phyloP scores from a whole-genome alignment of 2,329 filamentous ascomycete species.

The Penicillium sp. region DNA sequence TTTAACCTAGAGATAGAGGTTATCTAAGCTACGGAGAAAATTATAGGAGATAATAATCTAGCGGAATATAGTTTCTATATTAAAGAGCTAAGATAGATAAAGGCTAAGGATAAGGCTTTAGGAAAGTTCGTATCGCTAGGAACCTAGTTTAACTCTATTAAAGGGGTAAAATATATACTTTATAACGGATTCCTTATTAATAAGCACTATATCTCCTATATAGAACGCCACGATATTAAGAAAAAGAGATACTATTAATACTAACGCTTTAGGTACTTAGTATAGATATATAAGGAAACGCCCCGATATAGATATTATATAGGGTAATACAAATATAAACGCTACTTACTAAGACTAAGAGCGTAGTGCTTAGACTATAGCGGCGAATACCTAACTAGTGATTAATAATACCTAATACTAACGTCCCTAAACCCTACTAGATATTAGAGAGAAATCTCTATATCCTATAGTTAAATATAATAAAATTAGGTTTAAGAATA shows the following conservation, averaged over 20 bases:
- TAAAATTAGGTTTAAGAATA: conserved; percentile 33
- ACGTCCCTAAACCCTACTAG: conserved; percentile 13
- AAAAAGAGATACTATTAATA: conserved; percentile 32
- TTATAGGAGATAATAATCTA: conserved; percentile 27
- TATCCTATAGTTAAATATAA: conserved; percentile 32
- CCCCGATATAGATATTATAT: conserved; percentile 31
- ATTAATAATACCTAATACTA: conserved; percentile 23
- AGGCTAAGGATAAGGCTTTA: conserved; percentile 32
- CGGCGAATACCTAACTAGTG: conserved; percentile 28
- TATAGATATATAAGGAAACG: conserved; percentile 33
- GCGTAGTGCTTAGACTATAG: conserved; percentile 30
- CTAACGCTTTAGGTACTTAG: conserved; percentile 33
- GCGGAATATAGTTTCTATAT: conserved; percentile 28
- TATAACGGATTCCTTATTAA: conserved; percentile 26
- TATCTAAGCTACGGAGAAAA: conserved; percentile 16
- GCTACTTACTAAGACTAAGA: not conserved
- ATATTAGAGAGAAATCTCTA: conserved; percentile 32
- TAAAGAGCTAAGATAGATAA: conserved; percentile 36
- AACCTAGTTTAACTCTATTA: conserved; percentile 34
- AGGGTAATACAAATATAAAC: conserved; percentile 21
- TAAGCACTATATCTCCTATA: not conserved
- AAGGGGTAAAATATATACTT: conserved; percentile 33
- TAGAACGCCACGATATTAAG: conserved; percentile 22
- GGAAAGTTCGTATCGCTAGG: conserved; percentile 31
- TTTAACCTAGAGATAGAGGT: not conserved